These are phyloP conservation scores for Avicennia marina DNA, from an alignment of 257 asterid genomes.

Conservation along the genomic window DNA sequence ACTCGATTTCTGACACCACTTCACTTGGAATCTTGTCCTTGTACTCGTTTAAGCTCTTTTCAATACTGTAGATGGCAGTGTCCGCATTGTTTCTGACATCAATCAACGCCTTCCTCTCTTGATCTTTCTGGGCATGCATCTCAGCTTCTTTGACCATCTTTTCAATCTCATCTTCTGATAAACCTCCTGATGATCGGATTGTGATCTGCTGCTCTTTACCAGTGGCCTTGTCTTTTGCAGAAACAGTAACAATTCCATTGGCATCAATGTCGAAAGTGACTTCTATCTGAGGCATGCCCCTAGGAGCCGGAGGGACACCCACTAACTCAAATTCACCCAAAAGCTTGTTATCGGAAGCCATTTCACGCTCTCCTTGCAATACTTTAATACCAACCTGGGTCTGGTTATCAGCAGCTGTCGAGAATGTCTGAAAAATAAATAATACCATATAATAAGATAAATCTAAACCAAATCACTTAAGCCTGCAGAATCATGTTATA, in stretches of 20 bases:
- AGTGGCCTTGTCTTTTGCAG: constrained; percentile 61
- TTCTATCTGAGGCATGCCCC: constrained; percentile 63
- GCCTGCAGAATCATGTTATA: neutral
- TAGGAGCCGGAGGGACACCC: constrained; percentile 71
- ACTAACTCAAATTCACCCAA: constrained; percentile 63
- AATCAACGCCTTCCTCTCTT: constrained; percentile 55
- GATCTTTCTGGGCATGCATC: constrained; percentile 61
- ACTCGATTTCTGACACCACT: constrained; percentile 49
- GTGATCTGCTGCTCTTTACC: constrained; percentile 67
- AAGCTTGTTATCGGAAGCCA: constrained; percentile 52
- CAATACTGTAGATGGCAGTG: constrained; percentile 52
- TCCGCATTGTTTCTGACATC: constrained; percentile 53
- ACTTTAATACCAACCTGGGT: constrained; percentile 70
- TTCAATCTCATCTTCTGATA: constrained; percentile 57
- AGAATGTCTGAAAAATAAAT: constrained; percentile 41
- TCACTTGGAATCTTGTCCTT: constrained; percentile 54
- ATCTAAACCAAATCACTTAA: neutral
- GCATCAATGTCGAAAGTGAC: constrained; percentile 68
- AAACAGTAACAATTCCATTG: constrained; percentile 56
- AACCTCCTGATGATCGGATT: constrained; percentile 55
- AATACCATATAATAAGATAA: neutral
- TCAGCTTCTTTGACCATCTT: constrained; percentile 72
- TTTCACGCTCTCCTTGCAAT: constrained; percentile 68
- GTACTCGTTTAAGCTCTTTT: constrained; percentile 57
- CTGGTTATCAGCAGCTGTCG: constrained; percentile 74